phyloP scores from a whole-genome alignment of 306 rosid genomes.

The Acacia acuminata region DNA sequence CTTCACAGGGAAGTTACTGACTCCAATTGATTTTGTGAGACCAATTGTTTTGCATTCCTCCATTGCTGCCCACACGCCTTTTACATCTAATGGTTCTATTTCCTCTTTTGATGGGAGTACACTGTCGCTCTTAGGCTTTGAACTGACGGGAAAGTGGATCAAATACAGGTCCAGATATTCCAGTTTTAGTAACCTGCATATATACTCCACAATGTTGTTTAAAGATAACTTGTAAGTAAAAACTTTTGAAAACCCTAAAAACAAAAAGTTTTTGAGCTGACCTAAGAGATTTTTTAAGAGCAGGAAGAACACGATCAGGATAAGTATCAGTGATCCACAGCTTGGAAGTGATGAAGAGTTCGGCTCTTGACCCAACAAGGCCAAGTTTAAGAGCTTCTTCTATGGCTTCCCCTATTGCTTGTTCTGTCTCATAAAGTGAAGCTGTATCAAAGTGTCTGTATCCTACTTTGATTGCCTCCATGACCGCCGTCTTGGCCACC shows the following conservation, averaged over 20 bases:
- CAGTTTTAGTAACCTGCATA: slow-evolving; percentile 37
- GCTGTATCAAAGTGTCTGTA: background rate
- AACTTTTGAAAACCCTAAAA: no score
- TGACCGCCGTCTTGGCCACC: background rate
- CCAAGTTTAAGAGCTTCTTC: background rate
- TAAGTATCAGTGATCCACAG: background rate
- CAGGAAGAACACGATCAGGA: background rate
- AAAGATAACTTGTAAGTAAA: background rate
- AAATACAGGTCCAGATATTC: slow-evolving; percentile 50
- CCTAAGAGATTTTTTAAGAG: background rate
- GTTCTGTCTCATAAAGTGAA: background rate
- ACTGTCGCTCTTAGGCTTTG: slow-evolving; percentile 25
- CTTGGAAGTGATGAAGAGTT: background rate
- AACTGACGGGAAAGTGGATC: slow-evolving; percentile 44
- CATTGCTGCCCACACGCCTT: slow-evolving; percentile 20
- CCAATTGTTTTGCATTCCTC: background rate
- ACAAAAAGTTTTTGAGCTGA: background rate
- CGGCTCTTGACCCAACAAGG: background rate
- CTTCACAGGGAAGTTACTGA: slow-evolving; percentile 46
- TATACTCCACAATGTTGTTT: background rate
- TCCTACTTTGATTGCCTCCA: background rate
- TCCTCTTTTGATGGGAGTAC: slow-evolving; percentile 14
- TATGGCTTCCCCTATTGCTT: background rate
- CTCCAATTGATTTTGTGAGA: slow-evolving; percentile 46
- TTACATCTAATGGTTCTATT: slow-evolving; percentile 30